phyloP scores from a whole-genome alignment of 257 asterid genomes.

The Fraxinus pennsylvanica region DNA sequence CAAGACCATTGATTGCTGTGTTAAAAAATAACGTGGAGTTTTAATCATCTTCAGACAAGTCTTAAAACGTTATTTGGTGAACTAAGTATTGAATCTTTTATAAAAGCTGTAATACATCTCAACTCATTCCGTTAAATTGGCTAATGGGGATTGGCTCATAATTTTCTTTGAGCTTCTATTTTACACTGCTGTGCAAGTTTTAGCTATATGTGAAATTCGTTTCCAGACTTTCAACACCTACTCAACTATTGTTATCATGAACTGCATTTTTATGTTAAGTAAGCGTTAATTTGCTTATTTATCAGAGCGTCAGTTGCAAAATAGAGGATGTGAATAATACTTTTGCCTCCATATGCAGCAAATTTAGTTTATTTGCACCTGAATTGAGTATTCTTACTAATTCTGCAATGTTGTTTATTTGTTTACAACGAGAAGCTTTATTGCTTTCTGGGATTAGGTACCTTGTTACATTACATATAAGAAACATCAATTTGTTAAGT shows the following conservation, averaged over 20 bases:
- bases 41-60: conserved; percentile 84
- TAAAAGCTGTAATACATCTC: too few species aligned
- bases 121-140: too few species aligned
- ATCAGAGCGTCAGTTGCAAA: conserved; percentile 8
- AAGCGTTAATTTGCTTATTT: conserved; percentile 14
- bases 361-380: not conserved
- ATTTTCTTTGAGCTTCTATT: too few species aligned
- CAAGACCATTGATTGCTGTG: conserved; percentile 74
- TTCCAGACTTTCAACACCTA: too few species aligned
- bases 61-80: conserved; percentile 75
- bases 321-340: conserved; percentile 7
- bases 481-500: conserved; percentile 1
- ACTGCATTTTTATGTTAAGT: not conserved
- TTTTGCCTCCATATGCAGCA: not conserved
- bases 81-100: conserved; percentile 19
- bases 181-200: too few species aligned
- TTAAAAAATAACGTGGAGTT: conserved; percentile 77
- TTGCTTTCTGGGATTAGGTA: not conserved
- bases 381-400: not conserved
- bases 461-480: not conserved
- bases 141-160: too few species aligned
- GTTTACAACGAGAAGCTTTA: not conserved
- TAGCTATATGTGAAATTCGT: too few species aligned
- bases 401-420: not conserved
- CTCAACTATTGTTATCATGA: too few species aligned